Percentiles rank a stretch among this genome's conserved stretches.
Evolutionary conservation across 305 asterid genomes (phyloP).

Genomic region (Striga hermonthica): DNA sequence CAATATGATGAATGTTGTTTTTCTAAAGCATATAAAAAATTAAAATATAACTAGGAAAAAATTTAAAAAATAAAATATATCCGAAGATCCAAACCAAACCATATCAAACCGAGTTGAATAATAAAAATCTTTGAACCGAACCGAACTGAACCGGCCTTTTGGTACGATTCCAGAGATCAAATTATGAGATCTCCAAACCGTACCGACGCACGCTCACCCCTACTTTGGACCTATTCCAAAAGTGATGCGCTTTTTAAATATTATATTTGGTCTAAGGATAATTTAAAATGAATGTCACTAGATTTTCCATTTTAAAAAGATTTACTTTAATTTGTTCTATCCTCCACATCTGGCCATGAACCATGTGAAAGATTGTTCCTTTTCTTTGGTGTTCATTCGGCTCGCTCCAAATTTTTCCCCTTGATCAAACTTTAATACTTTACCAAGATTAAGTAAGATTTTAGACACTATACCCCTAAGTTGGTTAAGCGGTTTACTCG

Average conservation of each 20-base stretch:
- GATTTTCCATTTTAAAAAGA: constrained; percentile 21
- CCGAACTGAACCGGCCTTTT: no score
- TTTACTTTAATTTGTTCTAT: constrained; percentile 7
- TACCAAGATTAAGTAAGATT: constrained; percentile 29
- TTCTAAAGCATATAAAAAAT: no score
- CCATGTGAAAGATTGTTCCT: constrained; percentile 58
- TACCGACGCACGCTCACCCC: no score
- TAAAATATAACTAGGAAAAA: no score
- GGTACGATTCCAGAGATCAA: no score
- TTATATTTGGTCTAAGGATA: constrained; percentile 21
- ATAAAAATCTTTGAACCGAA: no score
- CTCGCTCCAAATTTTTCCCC: constrained; percentile 36
- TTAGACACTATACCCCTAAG: constrained; percentile 16
- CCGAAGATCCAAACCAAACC: no score
- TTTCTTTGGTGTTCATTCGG: constrained; percentile 31
- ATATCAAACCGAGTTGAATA: no score
- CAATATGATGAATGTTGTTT: no score
- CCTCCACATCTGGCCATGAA: constrained; percentile 41
- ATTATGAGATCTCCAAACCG: no score
- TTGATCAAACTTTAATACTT: constrained; percentile 28
- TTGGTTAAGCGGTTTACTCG: no score
- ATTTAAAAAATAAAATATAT: no score
- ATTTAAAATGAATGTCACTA: constrained; percentile 6
- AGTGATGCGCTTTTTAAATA: constrained; percentile 33
- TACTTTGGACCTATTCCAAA: constrained; percentile 30